phyloP scores from a whole-genome alignment of 2,329 filamentous ascomycete genomes.

The Herpotrichia juniperi region DNA sequence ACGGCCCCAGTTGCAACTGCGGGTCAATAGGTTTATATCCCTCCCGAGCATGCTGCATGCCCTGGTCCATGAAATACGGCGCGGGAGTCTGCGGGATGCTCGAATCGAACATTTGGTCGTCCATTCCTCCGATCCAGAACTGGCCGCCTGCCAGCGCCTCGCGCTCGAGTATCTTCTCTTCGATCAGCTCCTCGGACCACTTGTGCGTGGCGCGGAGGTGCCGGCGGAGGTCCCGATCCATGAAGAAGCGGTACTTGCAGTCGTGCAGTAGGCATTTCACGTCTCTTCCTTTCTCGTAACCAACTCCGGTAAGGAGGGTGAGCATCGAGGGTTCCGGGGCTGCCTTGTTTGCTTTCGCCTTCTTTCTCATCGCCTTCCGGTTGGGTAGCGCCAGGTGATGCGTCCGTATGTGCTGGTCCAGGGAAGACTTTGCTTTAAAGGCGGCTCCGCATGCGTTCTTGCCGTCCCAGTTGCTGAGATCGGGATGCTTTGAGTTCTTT shows the following conservation, averaged over 20 bases:
- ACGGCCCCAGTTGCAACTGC: slow-evolving; percentile 4
- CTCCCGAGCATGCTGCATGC: neutral
- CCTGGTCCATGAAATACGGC: slow-evolving; percentile 13
- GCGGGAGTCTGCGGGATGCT: slow-evolving; percentile 41
- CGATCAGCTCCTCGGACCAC: slow-evolving; percentile 40
- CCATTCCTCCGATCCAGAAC: slow-evolving; percentile 54
- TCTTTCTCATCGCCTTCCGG: slow-evolving; percentile 41
- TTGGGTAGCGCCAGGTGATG: slow-evolving; percentile 72
- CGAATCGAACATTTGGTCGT: slow-evolving; percentile 29
- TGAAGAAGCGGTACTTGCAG: slow-evolving; percentile 62
- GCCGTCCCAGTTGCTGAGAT: slow-evolving; percentile 67
- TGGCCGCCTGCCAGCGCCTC: slow-evolving; percentile 49
- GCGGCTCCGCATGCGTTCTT: slow-evolving; percentile 73
- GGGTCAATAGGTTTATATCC: slow-evolving; percentile 17
- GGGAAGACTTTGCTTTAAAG: slow-evolving; percentile 76
- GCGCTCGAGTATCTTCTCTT: slow-evolving; percentile 46
- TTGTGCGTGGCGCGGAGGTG: slow-evolving; percentile 57
- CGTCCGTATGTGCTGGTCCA: slow-evolving; percentile 85
- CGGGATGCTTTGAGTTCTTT: slow-evolving; percentile 56
- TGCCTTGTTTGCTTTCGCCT: slow-evolving; percentile 46
- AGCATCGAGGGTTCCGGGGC: slow-evolving; percentile 33
- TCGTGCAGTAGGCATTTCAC: slow-evolving; percentile 58
- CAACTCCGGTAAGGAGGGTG: slow-evolving; percentile 61
- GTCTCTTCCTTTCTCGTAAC: slow-evolving; percentile 57
- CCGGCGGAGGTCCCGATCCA: slow-evolving; percentile 62